Percentiles rank a stretch among this genome's conserved stretches.
Conservation (phyloP, 352 stramenopile species). For the Phytopythium helicoides region DNA sequence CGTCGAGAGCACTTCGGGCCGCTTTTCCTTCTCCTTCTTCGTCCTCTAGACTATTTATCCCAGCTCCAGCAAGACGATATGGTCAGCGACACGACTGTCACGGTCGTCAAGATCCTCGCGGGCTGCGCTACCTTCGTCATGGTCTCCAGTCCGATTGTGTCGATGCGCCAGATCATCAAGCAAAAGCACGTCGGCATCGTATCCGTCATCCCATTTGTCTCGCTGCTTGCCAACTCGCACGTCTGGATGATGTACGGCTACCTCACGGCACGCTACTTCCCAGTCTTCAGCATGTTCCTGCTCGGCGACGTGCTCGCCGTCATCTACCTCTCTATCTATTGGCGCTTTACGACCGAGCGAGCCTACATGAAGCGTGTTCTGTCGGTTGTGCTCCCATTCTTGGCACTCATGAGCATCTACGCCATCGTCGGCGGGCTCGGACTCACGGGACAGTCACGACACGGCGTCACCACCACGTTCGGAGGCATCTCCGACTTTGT, state of each 20-base stretch:
- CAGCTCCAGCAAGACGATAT: constrained; percentile 6
- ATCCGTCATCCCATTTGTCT: constrained; percentile 30
- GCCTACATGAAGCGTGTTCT: constrained; percentile 19
- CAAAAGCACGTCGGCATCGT: constrained; percentile 23
- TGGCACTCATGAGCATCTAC: constrained; percentile 23
- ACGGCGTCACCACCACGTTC: constrained; percentile 13
- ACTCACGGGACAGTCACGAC: constrained; percentile 20
- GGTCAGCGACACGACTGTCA: constrained; percentile 15
- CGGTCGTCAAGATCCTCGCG: constrained; percentile 25
- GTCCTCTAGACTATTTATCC: constrained; percentile 5
- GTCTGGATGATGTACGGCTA: constrained; percentile 35
- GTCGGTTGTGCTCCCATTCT: constrained; percentile 10
- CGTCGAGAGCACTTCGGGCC: background rate
- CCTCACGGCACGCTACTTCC: constrained; percentile 38
- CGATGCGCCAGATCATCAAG: constrained; percentile 26
- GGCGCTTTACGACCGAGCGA: constrained; percentile 21
- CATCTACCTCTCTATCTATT: constrained; percentile 26
- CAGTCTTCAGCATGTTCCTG: constrained; percentile 38
- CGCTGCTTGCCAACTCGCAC: constrained; percentile 32
- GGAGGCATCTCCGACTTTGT: constrained; percentile 21
- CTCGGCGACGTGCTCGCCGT: constrained; percentile 24
- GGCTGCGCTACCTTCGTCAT: constrained; percentile 21
- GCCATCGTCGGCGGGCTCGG: constrained; percentile 19
- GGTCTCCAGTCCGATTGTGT: constrained; percentile 24
- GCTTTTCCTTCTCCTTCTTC: background rate